Percentiles rank a stretch among this genome's conserved stretches.
Evolutionary conservation across 345 rosid species (phyloP).

Genomic region (Toxicodendron radicans): DNA sequence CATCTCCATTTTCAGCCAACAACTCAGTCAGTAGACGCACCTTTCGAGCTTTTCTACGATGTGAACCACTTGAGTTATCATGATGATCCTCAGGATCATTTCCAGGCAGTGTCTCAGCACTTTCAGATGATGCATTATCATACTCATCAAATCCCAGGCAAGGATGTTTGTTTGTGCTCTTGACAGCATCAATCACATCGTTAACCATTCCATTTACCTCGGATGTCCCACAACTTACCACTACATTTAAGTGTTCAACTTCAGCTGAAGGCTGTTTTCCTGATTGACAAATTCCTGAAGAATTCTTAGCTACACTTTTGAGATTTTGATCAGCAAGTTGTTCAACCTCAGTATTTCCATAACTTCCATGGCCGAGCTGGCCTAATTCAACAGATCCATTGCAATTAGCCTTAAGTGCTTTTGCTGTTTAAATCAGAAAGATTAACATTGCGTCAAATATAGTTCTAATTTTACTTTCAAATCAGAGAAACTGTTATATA

Average conservation of each 20-base stretch:
- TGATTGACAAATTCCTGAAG: constrained; percentile 19
- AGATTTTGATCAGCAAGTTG: constrained; percentile 21
- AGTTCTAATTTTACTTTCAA: constrained; percentile 11
- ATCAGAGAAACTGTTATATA: background rate
- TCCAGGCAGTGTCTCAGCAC: constrained; percentile 40
- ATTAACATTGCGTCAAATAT: constrained; percentile 21
- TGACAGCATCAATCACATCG: constrained; percentile 31
- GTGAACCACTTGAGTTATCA: constrained; percentile 41
- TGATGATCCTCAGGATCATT: constrained; percentile 23
- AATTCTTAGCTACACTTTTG: constrained; percentile 16
- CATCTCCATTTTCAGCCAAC: constrained; percentile 43
- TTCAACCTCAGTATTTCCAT: constrained; percentile 25
- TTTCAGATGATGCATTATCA: constrained; percentile 55
- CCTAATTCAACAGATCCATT: constrained; percentile 27
- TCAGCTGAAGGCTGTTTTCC: constrained; percentile 27
- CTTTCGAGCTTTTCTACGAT: constrained; percentile 64
- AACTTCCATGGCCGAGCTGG: constrained; percentile 23
- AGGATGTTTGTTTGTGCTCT: constrained; percentile 32
- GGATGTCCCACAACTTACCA: constrained; percentile 31
- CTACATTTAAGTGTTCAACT: constrained; percentile 25
- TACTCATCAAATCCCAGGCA: constrained; percentile 37
- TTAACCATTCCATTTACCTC: constrained; percentile 33
- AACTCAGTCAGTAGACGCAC: constrained; percentile 76
- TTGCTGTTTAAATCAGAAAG: constrained; percentile 37
- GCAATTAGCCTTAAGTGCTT: constrained; percentile 21